A percentile compares a stretch with the other conserved stretches of the same genome.
Evolutionary conservation across 2,329 filamentous ascomycete species (phyloP).

Genomic region (Pyrenochaeta sp.): DNA sequence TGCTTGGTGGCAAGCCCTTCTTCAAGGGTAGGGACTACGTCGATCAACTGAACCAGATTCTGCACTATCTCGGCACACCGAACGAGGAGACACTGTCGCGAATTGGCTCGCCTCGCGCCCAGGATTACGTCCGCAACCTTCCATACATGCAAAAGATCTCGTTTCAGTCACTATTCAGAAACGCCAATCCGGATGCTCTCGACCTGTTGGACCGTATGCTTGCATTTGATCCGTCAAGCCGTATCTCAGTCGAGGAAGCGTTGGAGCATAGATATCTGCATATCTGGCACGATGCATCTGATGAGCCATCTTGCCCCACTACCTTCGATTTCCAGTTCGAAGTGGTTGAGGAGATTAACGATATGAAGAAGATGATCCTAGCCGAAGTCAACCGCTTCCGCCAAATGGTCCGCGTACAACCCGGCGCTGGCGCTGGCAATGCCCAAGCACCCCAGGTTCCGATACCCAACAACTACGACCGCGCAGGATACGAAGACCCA

Average conservation of each 20-base stretch:
- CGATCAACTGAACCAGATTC: slow-evolving; percentile 98
- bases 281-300: slow-evolving; percentile 98
- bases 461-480: slow-evolving; percentile 68
- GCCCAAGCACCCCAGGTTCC: slow-evolving; percentile 64
- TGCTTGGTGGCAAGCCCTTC: slow-evolving; percentile 94
- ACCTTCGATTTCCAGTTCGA: slow-evolving; percentile 99
- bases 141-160: slow-evolving; percentile 93
- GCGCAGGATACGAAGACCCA: slow-evolving; percentile 68
- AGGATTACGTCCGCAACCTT: slow-evolving; percentile 97
- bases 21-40: slow-evolving; percentile 99
- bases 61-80: slow-evolving; percentile 96
- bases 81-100: slow-evolving; percentile 93
- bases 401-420: slow-evolving; percentile 59
- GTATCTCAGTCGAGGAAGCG: slow-evolving; percentile 93
- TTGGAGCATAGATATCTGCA: slow-evolving; percentile 95
- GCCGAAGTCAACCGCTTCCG: slow-evolving; percentile 94
- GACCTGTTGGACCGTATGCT: slow-evolving; percentile 97
- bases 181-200: slow-evolving; percentile 94
- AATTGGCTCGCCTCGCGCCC: slow-evolving; percentile 93
- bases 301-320: slow-evolving; percentile 91
- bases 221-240: slow-evolving; percentile 91
- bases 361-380: slow-evolving; percentile 97
- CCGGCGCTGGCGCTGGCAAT: slow-evolving; percentile 38
- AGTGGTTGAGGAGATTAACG: slow-evolving; percentile 90
- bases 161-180: slow-evolving; percentile 88